phyloP scores from a whole-genome alignment of 1,139 yeast genomes.

The Pichia sp. region DNA sequence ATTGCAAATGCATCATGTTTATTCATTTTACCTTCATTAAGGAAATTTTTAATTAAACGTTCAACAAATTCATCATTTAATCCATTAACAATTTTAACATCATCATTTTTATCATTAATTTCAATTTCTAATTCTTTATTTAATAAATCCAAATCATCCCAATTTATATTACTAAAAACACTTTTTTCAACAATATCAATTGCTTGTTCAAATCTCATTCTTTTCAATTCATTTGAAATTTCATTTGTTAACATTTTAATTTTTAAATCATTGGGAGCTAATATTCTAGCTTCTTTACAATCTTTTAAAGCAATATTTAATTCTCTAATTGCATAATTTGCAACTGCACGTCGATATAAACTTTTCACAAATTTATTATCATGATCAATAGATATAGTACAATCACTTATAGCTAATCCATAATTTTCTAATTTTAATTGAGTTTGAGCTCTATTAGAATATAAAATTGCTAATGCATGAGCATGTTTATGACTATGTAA shows the following conservation, averaged over 20 bases:
- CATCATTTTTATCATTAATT: slow-evolving; percentile 5
- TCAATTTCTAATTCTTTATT: slow-evolving; percentile 34
- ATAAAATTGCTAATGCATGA: slow-evolving; percentile 49
- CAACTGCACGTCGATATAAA: slow-evolving; percentile 76
- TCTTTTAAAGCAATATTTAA: slow-evolving; percentile 71
- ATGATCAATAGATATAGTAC: slow-evolving; percentile 60
- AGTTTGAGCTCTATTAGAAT: slow-evolving; percentile 86
- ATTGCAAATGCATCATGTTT: slow-evolving; percentile 81
- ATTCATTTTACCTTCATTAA: slow-evolving; percentile 67
- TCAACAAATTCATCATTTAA: slow-evolving; percentile 51
- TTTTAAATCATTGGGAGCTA: slow-evolving; percentile 61
- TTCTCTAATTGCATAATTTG: slow-evolving; percentile 68
- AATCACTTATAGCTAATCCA: slow-evolving; percentile 77
- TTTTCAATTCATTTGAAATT: slow-evolving; percentile 61
- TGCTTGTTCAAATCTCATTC: slow-evolving; percentile 79
- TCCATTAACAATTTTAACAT: slow-evolving; percentile 15
- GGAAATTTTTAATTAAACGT: slow-evolving; percentile 61
- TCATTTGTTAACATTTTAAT: slow-evolving; percentile 61
- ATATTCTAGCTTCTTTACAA: slow-evolving; percentile 50
- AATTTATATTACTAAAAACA: slow-evolving; percentile 37
- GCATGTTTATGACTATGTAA: slow-evolving; percentile 9
- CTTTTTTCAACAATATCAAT: slow-evolving; percentile 59
- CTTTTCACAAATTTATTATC: slow-evolving; percentile 72
- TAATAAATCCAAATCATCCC: slow-evolving; percentile 40
- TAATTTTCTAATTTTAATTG: slow-evolving; percentile 79